Evolutionary conservation across 805 yeast species (phyloP).

Genomic region (Kuraishia ogatae): DNA sequence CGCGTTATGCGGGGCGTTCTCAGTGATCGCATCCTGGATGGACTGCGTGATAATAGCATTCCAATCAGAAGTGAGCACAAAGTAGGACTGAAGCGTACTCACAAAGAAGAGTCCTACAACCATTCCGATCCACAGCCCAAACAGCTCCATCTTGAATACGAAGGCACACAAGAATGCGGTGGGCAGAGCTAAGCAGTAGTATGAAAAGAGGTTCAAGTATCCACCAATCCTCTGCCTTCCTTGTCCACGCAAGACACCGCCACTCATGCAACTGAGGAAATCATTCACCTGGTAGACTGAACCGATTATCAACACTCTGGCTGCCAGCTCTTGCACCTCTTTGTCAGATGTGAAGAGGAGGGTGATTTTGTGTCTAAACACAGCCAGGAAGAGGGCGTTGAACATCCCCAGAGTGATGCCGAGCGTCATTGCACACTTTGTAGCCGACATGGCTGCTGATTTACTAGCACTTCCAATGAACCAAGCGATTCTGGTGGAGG

Average conservation of each 20-base stretch:
- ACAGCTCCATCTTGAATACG: conserved; percentile 27
- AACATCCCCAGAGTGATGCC: conserved; percentile 15
- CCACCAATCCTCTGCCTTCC: conserved; percentile 53
- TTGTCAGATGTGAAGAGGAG: conserved; percentile 22
- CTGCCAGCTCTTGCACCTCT: conserved; percentile 17
- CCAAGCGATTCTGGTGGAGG: conserved; percentile 72
- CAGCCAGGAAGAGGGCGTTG: conserved; percentile 16
- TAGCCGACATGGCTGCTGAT: conserved; percentile 18
- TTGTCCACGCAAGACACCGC: conserved; percentile 49
- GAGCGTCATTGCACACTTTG: conserved; percentile 18
- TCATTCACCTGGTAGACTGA: conserved; percentile 38
- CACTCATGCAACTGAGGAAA: conserved; percentile 37
- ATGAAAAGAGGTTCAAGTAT: conserved; percentile 44
- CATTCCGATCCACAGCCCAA: conserved; percentile 28
- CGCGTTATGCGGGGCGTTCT: not conserved
- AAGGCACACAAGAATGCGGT: conserved; percentile 53
- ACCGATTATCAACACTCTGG: conserved; percentile 19
- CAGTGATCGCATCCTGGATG: conserved; percentile 28
- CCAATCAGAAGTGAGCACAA: conserved; percentile 32
- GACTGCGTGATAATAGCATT: conserved; percentile 29
- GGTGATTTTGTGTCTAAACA: conserved; percentile 17
- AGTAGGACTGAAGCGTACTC: conserved; percentile 24
- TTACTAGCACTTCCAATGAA: conserved; percentile 51
- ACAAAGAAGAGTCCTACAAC: conserved; percentile 22
- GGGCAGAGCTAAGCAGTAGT: conserved; percentile 67